Percentiles rank a stretch among this genome's conserved stretches.
These are phyloP conservation scores for Mortierella polycephala DNA, from an alignment of 371 early-diverging fungal species.

Conservation along the genomic window DNA sequence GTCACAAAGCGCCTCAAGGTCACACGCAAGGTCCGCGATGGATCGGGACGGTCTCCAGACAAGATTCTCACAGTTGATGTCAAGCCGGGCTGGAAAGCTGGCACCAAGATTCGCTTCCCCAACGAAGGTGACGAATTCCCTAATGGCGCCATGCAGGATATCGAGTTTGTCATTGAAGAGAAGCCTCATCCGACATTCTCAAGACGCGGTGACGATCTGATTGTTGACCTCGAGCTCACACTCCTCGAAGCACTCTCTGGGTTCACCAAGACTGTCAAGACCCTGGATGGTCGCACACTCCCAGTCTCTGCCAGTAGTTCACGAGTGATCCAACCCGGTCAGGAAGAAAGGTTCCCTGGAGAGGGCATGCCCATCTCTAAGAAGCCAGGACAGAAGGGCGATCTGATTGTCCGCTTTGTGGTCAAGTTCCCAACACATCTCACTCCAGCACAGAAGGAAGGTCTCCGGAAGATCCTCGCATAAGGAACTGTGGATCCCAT, in stretches of 20 bases:
- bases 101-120: conserved; percentile 95
- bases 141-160: conserved; percentile 84
- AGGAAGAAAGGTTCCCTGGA: conserved; percentile 75
- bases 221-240: conserved; percentile 69
- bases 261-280: conserved; percentile 78
- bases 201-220: conserved; percentile 92
- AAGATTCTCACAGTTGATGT: conserved; percentile 90
- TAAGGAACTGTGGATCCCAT: conserved; percentile 13
- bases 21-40: conserved; percentile 75
- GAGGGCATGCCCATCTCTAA: conserved; percentile 97
- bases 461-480: conserved; percentile 60
- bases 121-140: conserved; percentile 95
- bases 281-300: conserved; percentile 82
- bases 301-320: conserved; percentile 68
- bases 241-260: conserved; percentile 89
- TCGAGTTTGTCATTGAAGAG: conserved; percentile 95
- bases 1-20: conserved; percentile 93
- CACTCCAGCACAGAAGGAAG: conserved; percentile 76
- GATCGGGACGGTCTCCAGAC: conserved; percentile 67
- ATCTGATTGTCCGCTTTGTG: conserved; percentile 80
- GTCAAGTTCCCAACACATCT: conserved; percentile 87
- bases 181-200: conserved; percentile 90
- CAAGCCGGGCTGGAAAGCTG: conserved; percentile 98
- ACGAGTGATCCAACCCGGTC: conserved; percentile 77
- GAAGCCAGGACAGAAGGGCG: conserved; percentile 86